phyloP scores from a whole-genome alignment of 1,284 basidiomycete species.

The Macrocystidia cucumis region DNA sequence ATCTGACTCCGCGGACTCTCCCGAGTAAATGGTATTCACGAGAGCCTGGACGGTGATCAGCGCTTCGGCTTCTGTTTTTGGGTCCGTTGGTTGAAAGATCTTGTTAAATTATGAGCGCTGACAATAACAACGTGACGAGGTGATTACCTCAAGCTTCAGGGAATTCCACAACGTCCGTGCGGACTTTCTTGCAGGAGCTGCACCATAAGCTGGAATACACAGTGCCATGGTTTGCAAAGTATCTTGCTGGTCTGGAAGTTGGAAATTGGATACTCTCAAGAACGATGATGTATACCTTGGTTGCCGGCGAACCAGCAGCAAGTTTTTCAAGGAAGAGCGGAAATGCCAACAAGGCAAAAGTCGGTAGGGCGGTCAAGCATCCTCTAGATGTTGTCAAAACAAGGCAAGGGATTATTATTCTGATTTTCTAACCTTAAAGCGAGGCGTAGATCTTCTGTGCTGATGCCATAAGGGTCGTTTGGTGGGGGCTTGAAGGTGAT shows the following conservation, averaged over 20 bases:
- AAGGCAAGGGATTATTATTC: too few relatives aligned
- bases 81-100: conserved; percentile 89
- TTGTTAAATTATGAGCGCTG: conserved; percentile 20
- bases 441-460: conserved; percentile 77
- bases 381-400: conserved; percentile 20
- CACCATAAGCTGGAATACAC: conserved; percentile 82
- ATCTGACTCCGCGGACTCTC: conserved; percentile 23
- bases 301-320: conserved; percentile 71
- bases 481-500: conserved; percentile 95
- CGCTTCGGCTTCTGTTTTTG: conserved; percentile 64
- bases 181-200: conserved; percentile 47
- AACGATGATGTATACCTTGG: conserved; percentile 54
- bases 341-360: conserved; percentile 81
- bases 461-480: conserved; percentile 92
- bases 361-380: conserved; percentile 75
- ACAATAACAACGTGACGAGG: conserved; percentile 2
- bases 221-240: conserved; percentile 67
- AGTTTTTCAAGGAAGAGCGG: conserved; percentile 93
- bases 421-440: conserved; percentile 53
- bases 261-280: background rate
- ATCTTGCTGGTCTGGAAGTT: conserved; percentile 58
- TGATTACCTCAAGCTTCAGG: conserved; percentile 75
- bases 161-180: conserved; percentile 81
- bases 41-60: conserved; percentile 66
- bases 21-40: conserved; percentile 63